Evolutionary conservation across 2,329 filamentous ascomycete species (phyloP), one percentile per base, ranked within the genome.

Genomic region (Grosmannia serpens): DNA sequence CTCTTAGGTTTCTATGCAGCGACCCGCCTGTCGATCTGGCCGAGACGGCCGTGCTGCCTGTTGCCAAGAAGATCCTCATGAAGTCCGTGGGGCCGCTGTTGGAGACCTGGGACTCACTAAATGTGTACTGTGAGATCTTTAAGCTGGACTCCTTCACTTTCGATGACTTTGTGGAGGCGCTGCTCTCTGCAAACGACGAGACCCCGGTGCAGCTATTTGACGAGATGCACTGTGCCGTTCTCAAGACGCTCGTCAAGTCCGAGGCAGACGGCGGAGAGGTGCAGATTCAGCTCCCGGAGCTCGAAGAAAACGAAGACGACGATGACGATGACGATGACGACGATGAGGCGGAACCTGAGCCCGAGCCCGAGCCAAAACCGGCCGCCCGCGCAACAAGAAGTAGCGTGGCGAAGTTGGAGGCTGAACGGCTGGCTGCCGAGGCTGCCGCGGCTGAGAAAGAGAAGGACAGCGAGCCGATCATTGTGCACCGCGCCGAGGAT

Each of bases 41-140:
- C 22, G 72, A 75, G 47, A 73, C 71, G 58, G 69, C 74, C n/a
- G 24, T 50, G 2, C 29, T 26, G 1, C 70, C 75, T 20, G 73
- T 75, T 64, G 75, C 77, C 57, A 76, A 80, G 50, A 82, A 85
- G 46, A 84, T 97, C 57, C 75, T 85, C 24, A 94, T 92, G 83
- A 84, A 87, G 65, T 92, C 90, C 4, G 83, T 96, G n/a, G 91
- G 91, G 0, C 80, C 84, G 2, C 75, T 97, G 20, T 74, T 99
- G 27, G 92, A 96, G 72, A 89, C 89, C 0, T 99, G 94, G 94
- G 91, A 96, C 66, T 96, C 91, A 0, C 78, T 99, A 38, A 99
- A 96, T 67, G 92, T 99, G n/a, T 96, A 96, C 69, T 95, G 91
- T 68, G 90, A 96, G 67, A 87, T 96, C 22, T 95, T 95, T 68